Base-by-base conservation (phyloP, 345 rosid species). In the Brassica napus region DNA sequence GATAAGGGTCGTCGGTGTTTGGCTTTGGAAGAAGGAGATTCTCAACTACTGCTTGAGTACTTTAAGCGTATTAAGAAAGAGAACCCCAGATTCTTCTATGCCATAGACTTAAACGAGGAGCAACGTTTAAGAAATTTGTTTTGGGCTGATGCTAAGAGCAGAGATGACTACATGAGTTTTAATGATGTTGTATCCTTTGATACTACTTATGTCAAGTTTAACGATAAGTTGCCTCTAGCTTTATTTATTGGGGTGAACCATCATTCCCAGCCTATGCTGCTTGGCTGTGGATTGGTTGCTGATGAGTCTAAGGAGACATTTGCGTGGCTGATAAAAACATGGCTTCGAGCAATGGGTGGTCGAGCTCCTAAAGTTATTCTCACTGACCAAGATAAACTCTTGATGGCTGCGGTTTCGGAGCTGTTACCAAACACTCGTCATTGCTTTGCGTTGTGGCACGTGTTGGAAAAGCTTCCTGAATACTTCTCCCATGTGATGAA, bases 271-370 rank as follows among this genome's bases (percentile, higher is more conserved):
- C 73, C 86, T 66, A 82, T 83, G 83, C 64, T 86, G 37, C 82
- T 86, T 14, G 86, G 88, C 37, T 86, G 86, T 77, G 83, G 85
- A 37, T 70, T 86, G 80, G 75, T 86, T 68, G 88, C 88, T 11
- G 81, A 86, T 74, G 88, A 86, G 64, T 81, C 79, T 0, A 83
- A 74, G 74, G 78, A 85, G 72, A 86, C 85, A 5, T 79, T 77
- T 63, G 47, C 59, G 12, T 86, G 88, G 88, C 77, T 86, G 8
- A 66, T 83, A 35, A 86, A 86, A 75, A 82, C 83, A 34, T 86
- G 86, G 85, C 85, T 86, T 66, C 81, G 82, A 74, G 86, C 86
- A 72, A 86, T 84, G 86, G 68, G 83, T 74, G 86, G 84, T 67
- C 69, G 71, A 72, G 83, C 88, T 74, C 85, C 86, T 9, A 82